A percentile compares a stretch with the other conserved stretches of the same genome.
These are phyloP conservation scores for Cicer cuneatum DNA, from an alignment of 306 rosid genomes.

Conservation along the genomic window DNA sequence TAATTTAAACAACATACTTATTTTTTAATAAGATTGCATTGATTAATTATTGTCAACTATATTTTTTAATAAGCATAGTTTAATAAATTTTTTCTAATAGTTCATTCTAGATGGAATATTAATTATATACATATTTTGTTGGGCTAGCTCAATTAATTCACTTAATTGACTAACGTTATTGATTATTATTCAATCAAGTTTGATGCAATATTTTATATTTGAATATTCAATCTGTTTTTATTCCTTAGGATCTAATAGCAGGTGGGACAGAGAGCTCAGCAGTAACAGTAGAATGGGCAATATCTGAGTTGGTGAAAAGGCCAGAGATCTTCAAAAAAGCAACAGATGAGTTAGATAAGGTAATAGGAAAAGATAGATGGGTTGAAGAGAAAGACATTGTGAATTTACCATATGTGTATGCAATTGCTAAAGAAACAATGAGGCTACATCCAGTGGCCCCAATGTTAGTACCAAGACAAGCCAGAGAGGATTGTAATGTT, in stretches of 20 bases:
- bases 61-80: too few relatives aligned
- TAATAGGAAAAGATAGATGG: constrained; percentile 80
- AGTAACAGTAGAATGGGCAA: constrained; percentile 79
- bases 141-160: too few relatives aligned
- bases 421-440: constrained; percentile 74
- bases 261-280: constrained; percentile 90
- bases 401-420: constrained; percentile 58
- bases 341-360: constrained; percentile 68
- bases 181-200: too few relatives aligned
- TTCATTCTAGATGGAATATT: too few relatives aligned
- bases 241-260: constrained; percentile 65
- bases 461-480: constrained; percentile 67
- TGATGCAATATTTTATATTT: too few relatives aligned
- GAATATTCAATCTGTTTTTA: not conserved
- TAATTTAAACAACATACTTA: too few relatives aligned
- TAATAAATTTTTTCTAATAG: too few relatives aligned
- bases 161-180: too few relatives aligned
- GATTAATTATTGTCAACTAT: too few relatives aligned
- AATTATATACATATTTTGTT: too few relatives aligned
- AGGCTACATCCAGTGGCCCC: constrained; percentile 90
- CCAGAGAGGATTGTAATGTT: constrained; percentile 55
- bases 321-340: constrained; percentile 69
- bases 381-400: constrained; percentile 79
- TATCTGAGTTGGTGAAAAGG: constrained; percentile 60
- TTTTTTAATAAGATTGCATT: too few relatives aligned